These are phyloP conservation scores for Plantago coronopus DNA, from an alignment of 305 asterid genomes.

Conservation along the genomic window DNA sequence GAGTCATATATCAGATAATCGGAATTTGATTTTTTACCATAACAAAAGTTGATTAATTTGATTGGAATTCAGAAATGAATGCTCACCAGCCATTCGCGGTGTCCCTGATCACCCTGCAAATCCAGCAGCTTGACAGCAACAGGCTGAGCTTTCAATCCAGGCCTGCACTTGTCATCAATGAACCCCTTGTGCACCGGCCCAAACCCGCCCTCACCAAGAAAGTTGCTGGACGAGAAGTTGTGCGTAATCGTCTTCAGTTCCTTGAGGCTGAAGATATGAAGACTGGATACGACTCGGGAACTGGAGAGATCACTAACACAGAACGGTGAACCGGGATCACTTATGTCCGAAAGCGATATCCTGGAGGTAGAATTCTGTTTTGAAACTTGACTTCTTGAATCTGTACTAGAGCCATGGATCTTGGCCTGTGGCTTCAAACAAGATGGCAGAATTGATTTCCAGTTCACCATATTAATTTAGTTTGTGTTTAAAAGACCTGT, in stretches of 20 bases:
- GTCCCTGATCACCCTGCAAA: slow-evolving; percentile 61
- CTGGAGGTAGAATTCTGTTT: slow-evolving; percentile 38
- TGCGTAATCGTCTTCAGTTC: slow-evolving; percentile 49
- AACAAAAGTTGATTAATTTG: background rate
- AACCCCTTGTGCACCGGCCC: slow-evolving; percentile 80
- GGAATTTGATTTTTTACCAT: slow-evolving; percentile 1
- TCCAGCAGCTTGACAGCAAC: slow-evolving; percentile 70
- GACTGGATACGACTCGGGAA: slow-evolving; percentile 43
- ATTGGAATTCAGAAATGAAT: background rate
- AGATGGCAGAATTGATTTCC: slow-evolving; percentile 33
- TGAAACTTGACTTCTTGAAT: slow-evolving; percentile 22
- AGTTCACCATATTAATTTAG: slow-evolving; percentile 22
- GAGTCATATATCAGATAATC: background rate
- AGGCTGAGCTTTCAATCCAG: slow-evolving; percentile 60
- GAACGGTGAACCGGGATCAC: slow-evolving; percentile 43
- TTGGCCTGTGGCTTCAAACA: slow-evolving; percentile 31
- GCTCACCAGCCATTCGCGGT: slow-evolving; percentile 71
- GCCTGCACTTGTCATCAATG: slow-evolving; percentile 44
- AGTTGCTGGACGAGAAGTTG: slow-evolving; percentile 43
- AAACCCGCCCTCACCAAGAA: slow-evolving; percentile 73
- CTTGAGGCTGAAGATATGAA: slow-evolving; percentile 47
- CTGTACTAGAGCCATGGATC: background rate
- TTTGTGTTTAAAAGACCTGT: background rate
- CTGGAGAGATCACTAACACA: slow-evolving; percentile 48
- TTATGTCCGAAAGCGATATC: slow-evolving; percentile 45